Percentiles rank a stretch among this genome's conserved stretches.
These are phyloP conservation scores for Calocybe gangraenosa DNA, from an alignment of 768 basidiomycete species.

Conservation along the genomic window DNA sequence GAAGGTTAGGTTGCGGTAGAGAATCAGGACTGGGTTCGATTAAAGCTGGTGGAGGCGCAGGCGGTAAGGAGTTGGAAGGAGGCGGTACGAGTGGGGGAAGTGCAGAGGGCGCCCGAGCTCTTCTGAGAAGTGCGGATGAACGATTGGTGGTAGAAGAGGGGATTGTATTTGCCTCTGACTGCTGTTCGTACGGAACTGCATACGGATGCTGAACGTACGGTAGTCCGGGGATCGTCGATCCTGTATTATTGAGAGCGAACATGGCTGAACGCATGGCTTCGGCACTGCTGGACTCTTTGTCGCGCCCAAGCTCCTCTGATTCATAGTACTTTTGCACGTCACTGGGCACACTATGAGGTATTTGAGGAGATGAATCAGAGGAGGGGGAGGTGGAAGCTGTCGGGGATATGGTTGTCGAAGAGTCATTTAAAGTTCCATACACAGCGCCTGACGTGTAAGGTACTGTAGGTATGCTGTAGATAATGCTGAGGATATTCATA, in stretches of 20 bases:
- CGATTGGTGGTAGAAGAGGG: slow-evolving; percentile 25
- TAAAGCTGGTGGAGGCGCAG: slow-evolving; percentile 39
- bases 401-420: slow-evolving; percentile 18
- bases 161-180: slow-evolving; percentile 21
- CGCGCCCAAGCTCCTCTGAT: slow-evolving; percentile 18
- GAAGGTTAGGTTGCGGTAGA: slow-evolving; percentile 23
- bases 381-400: slow-evolving; percentile 45
- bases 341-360: slow-evolving; percentile 30
- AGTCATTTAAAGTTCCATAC: slow-evolving; percentile 29
- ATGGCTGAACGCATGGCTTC: slow-evolving; percentile 46
- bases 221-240: slow-evolving; percentile 26
- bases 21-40: slow-evolving; percentile 26
- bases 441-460: slow-evolving; percentile 59
- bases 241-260: slow-evolving; percentile 35
- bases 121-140: slow-evolving; percentile 33
- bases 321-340: slow-evolving; percentile 31
- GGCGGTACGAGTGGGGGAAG: slow-evolving; percentile 67
- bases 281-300: slow-evolving; percentile 29
- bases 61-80: slow-evolving; percentile 57
- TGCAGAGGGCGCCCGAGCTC: slow-evolving; percentile 50
- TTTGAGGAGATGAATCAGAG: slow-evolving; percentile 42
- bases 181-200: slow-evolving; percentile 40
- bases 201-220: slow-evolving; percentile 46
- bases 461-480: slow-evolving; percentile 80
- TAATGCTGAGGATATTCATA: slow-evolving; percentile 88